Conservation (phyloP, 371 early-diverging fungal species). For the Lichtheimia ramosa region DNA sequence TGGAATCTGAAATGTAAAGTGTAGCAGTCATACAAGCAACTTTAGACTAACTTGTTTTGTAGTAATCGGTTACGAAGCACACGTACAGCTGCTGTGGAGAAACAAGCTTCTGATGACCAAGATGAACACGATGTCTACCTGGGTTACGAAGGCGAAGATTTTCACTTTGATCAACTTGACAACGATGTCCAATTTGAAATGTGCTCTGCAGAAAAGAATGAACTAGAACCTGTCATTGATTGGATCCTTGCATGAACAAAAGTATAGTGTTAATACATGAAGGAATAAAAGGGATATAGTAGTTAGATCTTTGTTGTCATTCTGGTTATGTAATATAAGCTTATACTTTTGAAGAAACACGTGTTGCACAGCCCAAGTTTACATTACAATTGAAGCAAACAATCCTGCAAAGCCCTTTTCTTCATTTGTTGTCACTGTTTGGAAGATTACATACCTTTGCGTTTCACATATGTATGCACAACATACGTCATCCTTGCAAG, state of each 20-base stretch:
- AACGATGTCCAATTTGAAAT: conserved; percentile 65
- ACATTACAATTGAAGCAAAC: too few species aligned
- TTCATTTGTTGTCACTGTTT: too few species aligned
- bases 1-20: conserved; percentile 78
- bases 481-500: too few species aligned
- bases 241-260: conserved; percentile 9
- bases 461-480: too few species aligned
- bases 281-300: too few species aligned
- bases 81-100: conserved; percentile 68
- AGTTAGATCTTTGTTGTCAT: too few species aligned
- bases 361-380: too few species aligned
- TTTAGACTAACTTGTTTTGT: neutral
- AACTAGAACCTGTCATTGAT: conserved; percentile 42
- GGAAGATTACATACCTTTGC: too few species aligned
- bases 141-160: conserved; percentile 79
- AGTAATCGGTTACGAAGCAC: conserved; percentile 70
- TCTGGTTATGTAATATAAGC: too few species aligned
- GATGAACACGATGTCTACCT: conserved; percentile 66
- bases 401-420: too few species aligned
- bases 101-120: conserved; percentile 48
- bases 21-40: neutral
- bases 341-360: too few species aligned
- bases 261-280: too few species aligned
- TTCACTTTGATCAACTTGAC: conserved; percentile 78
- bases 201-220: conserved; percentile 54